Conservation (phyloP, 192 early-diverging fungal species). For the Backusella sp. region DNA sequence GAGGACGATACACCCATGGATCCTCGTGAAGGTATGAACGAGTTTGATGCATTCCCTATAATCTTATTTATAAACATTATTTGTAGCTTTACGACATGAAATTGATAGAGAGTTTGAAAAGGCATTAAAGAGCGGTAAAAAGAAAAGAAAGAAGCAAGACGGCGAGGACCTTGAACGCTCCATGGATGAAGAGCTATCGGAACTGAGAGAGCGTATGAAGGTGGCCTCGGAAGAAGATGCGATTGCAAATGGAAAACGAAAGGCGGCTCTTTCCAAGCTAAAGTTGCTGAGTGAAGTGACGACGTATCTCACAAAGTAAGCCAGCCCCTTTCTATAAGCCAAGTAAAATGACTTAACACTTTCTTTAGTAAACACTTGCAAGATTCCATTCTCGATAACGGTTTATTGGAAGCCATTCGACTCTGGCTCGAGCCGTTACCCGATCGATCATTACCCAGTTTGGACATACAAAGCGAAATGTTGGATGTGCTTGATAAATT, state of each 20-base stretch:
- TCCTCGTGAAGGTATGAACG: slow-evolving; percentile 29
- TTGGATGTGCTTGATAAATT: slow-evolving; percentile 67
- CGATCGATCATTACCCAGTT: slow-evolving; percentile 83
- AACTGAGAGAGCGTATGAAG: slow-evolving; percentile 36
- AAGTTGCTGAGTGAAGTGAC: slow-evolving; percentile 60
- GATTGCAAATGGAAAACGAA: slow-evolving; percentile 55
- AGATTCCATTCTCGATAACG: slow-evolving; percentile 79
- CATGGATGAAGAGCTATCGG: slow-evolving; percentile 38
- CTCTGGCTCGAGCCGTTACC: slow-evolving; percentile 90
- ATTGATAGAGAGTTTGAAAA: slow-evolving; percentile 30
- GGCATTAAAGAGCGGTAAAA: slow-evolving; percentile 35
- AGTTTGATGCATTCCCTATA: not conserved
- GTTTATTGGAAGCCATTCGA: slow-evolving; percentile 81
- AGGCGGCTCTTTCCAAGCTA: slow-evolving; percentile 69
- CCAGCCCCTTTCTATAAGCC: not conserved
- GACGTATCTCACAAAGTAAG: slow-evolving; percentile 56
- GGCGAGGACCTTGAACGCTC: slow-evolving; percentile 35
- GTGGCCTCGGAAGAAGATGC: slow-evolving; percentile 63
- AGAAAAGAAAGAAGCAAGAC: slow-evolving; percentile 37
- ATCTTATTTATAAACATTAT: too few relatives aligned
- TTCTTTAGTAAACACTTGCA: slow-evolving; percentile 55
- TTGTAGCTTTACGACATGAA: slow-evolving; percentile 35
- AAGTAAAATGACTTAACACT: not conserved
- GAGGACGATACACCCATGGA: slow-evolving; percentile 26
- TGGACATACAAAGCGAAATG: slow-evolving; percentile 86